Conservation (phyloP, 306 rosid species). For the Malus sieversii region DNA sequence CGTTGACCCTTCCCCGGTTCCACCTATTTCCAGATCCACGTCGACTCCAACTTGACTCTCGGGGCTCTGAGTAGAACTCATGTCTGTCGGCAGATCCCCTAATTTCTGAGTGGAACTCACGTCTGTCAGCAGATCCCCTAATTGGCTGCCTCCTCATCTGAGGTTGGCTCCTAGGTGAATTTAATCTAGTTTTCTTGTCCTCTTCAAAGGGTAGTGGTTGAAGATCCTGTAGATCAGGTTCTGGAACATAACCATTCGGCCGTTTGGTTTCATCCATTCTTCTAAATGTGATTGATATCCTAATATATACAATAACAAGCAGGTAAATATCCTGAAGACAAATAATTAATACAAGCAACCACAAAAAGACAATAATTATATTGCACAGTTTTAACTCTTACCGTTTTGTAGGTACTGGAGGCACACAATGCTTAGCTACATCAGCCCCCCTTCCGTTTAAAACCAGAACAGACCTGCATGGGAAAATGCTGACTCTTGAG, state of each 20-base stretch:
- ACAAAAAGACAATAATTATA: background rate
- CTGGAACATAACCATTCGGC: slow-evolving; percentile 44
- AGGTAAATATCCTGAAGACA: slow-evolving; percentile 2
- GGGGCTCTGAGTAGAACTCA: slow-evolving; percentile 17
- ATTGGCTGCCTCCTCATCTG: slow-evolving; percentile 24
- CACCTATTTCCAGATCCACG: slow-evolving; percentile 40
- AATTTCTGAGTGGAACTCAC: slow-evolving; percentile 8
- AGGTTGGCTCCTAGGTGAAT: slow-evolving; percentile 31
- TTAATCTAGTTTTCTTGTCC: slow-evolving; percentile 25
- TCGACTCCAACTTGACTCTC: slow-evolving; percentile 29
- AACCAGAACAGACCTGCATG: slow-evolving; percentile 85
- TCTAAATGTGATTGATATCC: slow-evolving; percentile 96
- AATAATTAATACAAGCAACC: background rate
- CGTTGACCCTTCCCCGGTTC: slow-evolving; percentile 25
- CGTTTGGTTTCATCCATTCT: slow-evolving; percentile 69
- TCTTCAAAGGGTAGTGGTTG: slow-evolving; percentile 62
- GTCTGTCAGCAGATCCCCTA: slow-evolving; percentile 40
- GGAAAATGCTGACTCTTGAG: slow-evolving; percentile 13
- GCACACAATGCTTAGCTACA: slow-evolving; percentile 90
- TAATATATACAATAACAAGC: slow-evolving; percentile 13
- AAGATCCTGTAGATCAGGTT: slow-evolving; percentile 75
- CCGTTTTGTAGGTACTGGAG: slow-evolving; percentile 82
- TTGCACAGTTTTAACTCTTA: slow-evolving; percentile 19
- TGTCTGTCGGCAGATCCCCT: slow-evolving; percentile 36
- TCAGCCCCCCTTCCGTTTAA: slow-evolving; percentile 90